Base-by-base conservation (phyloP, 345 rosid species). In the Firmiana major region DNA sequence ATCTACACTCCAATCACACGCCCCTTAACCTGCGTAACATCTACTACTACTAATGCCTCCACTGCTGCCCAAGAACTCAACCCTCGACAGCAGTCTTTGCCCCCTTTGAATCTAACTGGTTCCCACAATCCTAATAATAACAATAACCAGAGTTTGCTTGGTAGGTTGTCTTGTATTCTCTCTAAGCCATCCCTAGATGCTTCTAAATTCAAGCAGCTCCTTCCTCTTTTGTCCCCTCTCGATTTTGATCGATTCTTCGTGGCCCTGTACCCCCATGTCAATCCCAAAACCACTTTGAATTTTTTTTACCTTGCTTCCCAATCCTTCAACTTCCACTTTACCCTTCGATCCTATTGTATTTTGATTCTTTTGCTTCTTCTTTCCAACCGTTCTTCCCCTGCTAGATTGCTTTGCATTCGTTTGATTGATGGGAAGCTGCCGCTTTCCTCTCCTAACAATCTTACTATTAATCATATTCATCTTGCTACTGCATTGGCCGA, bases 281-380 rank as follows among this genome's bases (percentile, higher is more conserved):
- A 92, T 26, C 87, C 90, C 15, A 84, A 82, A 83, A 88, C 98
- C 31, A 79, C 88, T 76, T 78, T 90, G 60, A 74, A 82, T n/a
- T 92, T 94, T 76, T 94, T 94, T 60, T 80, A 86, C 48, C 85
- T 87, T 71, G 97, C 97, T 1, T 84, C 90, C 4, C 79, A 79
- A 64, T 75, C 86, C 9, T 89, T 80, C 43, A 81, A 83, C 55
- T 92, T 89, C 79, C 86, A 69, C n/a, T 92, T 93, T 82, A 92
- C 90, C 3, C 86, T 85, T 67, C 87, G 89, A 42, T 89, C 95
- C 63, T 92, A 89, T 82, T 92, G 90, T 77, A 75, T 90, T 73
- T 73, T 92, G 85, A 78, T 94, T 71, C 86, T 84, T 48, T 81
- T 88, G 80, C 89, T 92, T 77, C 78, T 90, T 65, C 80, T 75